Base-by-base conservation (phyloP, 2,329 filamentous ascomycete species). In the Botryosphaeria agaves region DNA sequence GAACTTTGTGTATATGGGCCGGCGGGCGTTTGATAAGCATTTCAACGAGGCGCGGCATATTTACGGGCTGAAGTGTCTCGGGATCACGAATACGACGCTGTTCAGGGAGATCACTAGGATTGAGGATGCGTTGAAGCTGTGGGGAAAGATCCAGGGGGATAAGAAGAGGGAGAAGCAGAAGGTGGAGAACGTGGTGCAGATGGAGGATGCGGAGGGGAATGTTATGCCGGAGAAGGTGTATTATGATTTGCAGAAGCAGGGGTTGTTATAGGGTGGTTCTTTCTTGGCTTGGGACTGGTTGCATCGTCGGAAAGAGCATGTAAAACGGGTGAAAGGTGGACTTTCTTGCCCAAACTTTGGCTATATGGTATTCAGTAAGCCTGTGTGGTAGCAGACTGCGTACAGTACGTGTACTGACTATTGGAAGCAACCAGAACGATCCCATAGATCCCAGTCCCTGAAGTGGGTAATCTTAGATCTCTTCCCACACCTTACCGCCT, bases 201-300 rank as follows among this genome's bases (percentile, higher is more conserved):
- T 98, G 89, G 89, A 98, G 62, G 89, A 98, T 53, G 80, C 73
- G 0, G 81, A 92, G 50, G 89, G 89, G 28, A 95, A 98, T 46
- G 89, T 98, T 34, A 98, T 98, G 89, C 89, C 91, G 0, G 84
- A 94, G 59, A 92, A 93, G 65, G 87, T 98, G 32, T 98, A 94
- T 53, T 76, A 85, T 41, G 89, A 98, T 65, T 57, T 95, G 55
- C 79, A 83, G 55, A 92, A 91, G 59, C 83, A 92, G 51, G 87
- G 87, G 19, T 62, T 93, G 47, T 58, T 91, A 40, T 89, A 63
- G n/a, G n/a, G n/a, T n/a, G n/a, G n/a, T n/a, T n/a, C n/a, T n/a
- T n/a, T n/a, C n/a, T n/a, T n/a, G n/a, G n/a, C n/a, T n/a, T n/a
- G n/a, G n/a, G n/a, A n/a, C n/a, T n/a, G n/a, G n/a, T n/a, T n/a